These are phyloP conservation scores for Gossypium thurberi DNA, from an alignment of 345 rosid genomes.

Conservation along the genomic window DNA sequence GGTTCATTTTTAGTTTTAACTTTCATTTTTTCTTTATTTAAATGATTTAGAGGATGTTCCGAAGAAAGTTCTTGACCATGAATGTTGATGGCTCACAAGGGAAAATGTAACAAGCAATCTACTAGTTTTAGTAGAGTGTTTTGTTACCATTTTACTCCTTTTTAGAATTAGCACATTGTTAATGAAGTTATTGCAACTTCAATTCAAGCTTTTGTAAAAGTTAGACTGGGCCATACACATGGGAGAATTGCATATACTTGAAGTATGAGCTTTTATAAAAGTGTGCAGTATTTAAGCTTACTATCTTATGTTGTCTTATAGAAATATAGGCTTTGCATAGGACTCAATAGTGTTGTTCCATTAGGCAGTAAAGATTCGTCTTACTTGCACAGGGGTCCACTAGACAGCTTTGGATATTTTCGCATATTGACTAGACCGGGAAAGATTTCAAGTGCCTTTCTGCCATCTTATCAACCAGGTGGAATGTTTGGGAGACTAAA, in stretches of 20 bases:
- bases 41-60: neutral
- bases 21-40: neutral
- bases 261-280: too few relatives aligned
- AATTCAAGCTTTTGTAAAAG: too few relatives aligned
- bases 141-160: too few relatives aligned
- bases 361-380: constrained; percentile 52
- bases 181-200: too few relatives aligned
- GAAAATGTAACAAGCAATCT: too few relatives aligned
- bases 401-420: constrained; percentile 53
- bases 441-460: constrained; percentile 30
- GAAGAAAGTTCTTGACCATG: too few relatives aligned
- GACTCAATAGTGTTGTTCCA: constrained; percentile 30
- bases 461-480: constrained; percentile 43
- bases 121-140: too few relatives aligned
- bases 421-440: neutral
- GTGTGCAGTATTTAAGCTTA: too few relatives aligned
- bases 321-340: constrained; percentile 72
- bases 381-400: constrained; percentile 38
- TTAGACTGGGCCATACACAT: too few relatives aligned
- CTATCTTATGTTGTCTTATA: constrained; percentile 24
- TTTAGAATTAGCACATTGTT: too few relatives aligned
- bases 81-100: too few relatives aligned
- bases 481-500: constrained; percentile 9
- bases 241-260: too few relatives aligned
- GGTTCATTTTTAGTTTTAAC: neutral